Percentiles rank a stretch among this genome's conserved stretches.
phyloP scores from a whole-genome alignment of 139 green algal genomes.

The Chlorella sp. region DNA sequence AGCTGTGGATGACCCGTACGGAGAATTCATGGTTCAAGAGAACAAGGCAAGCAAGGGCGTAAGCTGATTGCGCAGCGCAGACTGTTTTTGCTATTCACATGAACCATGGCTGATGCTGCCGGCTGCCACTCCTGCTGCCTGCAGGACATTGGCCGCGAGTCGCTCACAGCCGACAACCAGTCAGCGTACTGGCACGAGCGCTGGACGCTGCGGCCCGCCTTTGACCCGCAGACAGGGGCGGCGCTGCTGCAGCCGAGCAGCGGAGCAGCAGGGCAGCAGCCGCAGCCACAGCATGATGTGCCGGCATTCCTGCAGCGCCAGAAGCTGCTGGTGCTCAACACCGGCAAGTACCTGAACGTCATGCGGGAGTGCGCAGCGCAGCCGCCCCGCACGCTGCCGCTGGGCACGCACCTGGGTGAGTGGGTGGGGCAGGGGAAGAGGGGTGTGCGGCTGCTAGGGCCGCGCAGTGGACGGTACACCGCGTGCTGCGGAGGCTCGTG shows the following conservation, averaged over 20 bases:
- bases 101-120: neutral
- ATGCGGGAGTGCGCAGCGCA: slow-evolving; percentile 75
- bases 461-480: neutral
- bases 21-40: slow-evolving; percentile 91
- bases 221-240: neutral
- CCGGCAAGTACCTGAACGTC: slow-evolving; percentile 92
- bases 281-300: slow-evolving; percentile 54
- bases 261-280: neutral
- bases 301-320: slow-evolving; percentile 70
- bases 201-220: slow-evolving; percentile 66
- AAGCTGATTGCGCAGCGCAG: neutral
- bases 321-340: slow-evolving; percentile 63
- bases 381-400: slow-evolving; percentile 47
- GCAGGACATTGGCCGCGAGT: slow-evolving; percentile 46
- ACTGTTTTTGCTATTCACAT: neutral
- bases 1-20: slow-evolving; percentile 83
- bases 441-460: too few species aligned
- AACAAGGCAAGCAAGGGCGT: slow-evolving; percentile 23
- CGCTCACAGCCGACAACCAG: slow-evolving; percentile 48
- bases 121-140: neutral
- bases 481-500: neutral
- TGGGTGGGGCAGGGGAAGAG: slow-evolving; percentile 7
- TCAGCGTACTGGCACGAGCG: slow-evolving; percentile 81
- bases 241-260: neutral
- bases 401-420: slow-evolving; percentile 43